phyloP scores from a whole-genome alignment of 225 moss, liverwort and hornwort species.

The Sphagnum tenellum region DNA sequence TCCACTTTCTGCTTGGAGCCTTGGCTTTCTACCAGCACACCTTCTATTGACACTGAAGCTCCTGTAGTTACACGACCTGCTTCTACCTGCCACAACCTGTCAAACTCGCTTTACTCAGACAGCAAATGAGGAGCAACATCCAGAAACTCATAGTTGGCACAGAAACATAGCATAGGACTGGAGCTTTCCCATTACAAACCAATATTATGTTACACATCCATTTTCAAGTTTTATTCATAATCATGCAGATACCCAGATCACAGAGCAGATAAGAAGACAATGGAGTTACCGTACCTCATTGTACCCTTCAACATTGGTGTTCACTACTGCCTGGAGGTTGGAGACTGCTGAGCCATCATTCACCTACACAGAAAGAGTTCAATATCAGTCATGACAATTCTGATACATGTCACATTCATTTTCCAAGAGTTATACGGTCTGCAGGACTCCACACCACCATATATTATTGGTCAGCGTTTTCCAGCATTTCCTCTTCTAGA shows the following conservation, averaged over 20 bases:
- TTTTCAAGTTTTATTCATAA: neutral
- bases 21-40: conserved; percentile 75
- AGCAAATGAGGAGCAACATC: neutral
- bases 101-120: conserved; percentile 35
- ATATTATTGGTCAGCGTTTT: too few relatives aligned
- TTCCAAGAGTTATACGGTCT: too few relatives aligned
- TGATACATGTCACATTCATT: too few relatives aligned
- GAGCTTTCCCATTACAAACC: too few relatives aligned
- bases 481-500: too few relatives aligned
- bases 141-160: too few relatives aligned
- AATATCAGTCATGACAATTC: too few relatives aligned
- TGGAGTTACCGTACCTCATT: conserved; percentile 46
- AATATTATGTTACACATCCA: neutral
- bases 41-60: conserved; percentile 86
- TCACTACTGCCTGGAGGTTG: conserved; percentile 85
- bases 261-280: neutral
- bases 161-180: too few relatives aligned
- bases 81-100: conserved; percentile 83
- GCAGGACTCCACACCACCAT: too few relatives aligned
- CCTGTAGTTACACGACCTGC: conserved; percentile 89
- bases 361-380: conserved; percentile 24
- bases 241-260: neutral
- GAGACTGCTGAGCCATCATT: conserved; percentile 94
- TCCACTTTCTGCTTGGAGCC: conserved; percentile 96
- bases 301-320: conserved; percentile 70